Conservation (phyloP, 1,139 yeast species). For the Kurtzmaniella quercitrusa region DNA sequence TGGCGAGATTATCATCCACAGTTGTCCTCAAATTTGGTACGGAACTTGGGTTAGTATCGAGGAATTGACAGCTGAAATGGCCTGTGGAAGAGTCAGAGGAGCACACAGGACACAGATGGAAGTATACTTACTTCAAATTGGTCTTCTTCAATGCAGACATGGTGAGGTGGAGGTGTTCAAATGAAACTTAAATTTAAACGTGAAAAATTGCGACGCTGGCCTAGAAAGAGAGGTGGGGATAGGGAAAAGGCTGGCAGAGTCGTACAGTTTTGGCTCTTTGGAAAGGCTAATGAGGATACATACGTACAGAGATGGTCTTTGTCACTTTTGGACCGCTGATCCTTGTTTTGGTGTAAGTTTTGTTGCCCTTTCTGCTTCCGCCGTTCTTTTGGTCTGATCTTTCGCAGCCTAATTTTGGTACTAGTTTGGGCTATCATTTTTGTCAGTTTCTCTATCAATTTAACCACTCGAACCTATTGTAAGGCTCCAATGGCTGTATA, state of each 20-base stretch:
- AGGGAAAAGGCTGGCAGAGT: too few relatives aligned
- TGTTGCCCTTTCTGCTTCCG: neutral
- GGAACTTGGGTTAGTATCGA: constrained; percentile 24
- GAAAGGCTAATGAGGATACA: too few relatives aligned
- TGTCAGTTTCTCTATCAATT: too few relatives aligned
- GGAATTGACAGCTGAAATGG: too few relatives aligned
- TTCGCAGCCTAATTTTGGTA: neutral
- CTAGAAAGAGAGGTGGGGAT: too few relatives aligned
- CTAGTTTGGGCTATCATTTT: too few relatives aligned
- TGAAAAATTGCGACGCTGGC: neutral
- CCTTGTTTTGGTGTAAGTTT: neutral
- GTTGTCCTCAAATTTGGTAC: constrained; percentile 45
- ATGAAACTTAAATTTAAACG: neutral
- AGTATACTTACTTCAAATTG: constrained; percentile 24
- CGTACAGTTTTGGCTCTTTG: too few relatives aligned
- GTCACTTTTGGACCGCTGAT: too few relatives aligned
- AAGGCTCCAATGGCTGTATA: too few relatives aligned
- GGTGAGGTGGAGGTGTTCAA: neutral
- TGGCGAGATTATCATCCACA: constrained; percentile 45
- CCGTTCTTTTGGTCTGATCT: neutral
- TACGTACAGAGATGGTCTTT: too few relatives aligned
- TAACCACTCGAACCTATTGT: too few relatives aligned
- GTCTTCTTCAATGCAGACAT: constrained; percentile 24
- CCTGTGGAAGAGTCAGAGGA: too few relatives aligned
- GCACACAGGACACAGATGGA: constrained; percentile 5